Base-by-base conservation (phyloP, 441 rosid species). In the Omphalea diandra region DNA sequence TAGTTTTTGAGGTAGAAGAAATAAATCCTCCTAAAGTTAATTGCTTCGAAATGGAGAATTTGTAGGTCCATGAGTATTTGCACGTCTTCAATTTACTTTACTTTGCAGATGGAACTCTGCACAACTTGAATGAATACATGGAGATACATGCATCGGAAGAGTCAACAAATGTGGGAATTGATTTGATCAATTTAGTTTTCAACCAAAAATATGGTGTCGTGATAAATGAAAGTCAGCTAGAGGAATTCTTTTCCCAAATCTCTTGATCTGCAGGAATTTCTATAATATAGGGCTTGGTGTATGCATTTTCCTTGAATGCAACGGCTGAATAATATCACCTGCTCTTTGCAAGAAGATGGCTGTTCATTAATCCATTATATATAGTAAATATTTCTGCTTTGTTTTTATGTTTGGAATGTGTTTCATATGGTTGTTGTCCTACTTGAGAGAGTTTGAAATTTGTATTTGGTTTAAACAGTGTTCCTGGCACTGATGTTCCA, bases 121-220 rank as follows among this genome's bases (percentile, higher is more conserved):
- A 91, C 84, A 94, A 86, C 82, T 75, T 91, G 74, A 86, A 86
- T 44, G 97, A 87, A 59, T 91, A 89, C 81, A 80, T 84, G 68
- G 83, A 88, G 72, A 88, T 89, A 69, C 76, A 71, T 33, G 78
- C 81, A 49, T 76, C 71, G 0, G 79, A 82, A 44, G 77, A 73
- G 58, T 72, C 77, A 38, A 69, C 76, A 41, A 73, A 56, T 67
- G 49, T 77, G 47, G 83, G 69, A 38, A 64, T 54, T 0, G 79
- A 80, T 31, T 54, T 75, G 59, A 59, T 80, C 29, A 72, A 63
- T 70, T 69, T 65, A 3, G 81, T 81, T 59, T 79, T 69, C 27
- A 79, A 75, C 17, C 76, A 85, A 77, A 84, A 83, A 72, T 80
- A 80, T 24, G 97, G 97, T 31, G 71, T 85, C 20, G 80, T 88